Evolutionary conservation across 805 yeast genomes (phyloP).

Genomic region (Ogataea minuta): DNA sequence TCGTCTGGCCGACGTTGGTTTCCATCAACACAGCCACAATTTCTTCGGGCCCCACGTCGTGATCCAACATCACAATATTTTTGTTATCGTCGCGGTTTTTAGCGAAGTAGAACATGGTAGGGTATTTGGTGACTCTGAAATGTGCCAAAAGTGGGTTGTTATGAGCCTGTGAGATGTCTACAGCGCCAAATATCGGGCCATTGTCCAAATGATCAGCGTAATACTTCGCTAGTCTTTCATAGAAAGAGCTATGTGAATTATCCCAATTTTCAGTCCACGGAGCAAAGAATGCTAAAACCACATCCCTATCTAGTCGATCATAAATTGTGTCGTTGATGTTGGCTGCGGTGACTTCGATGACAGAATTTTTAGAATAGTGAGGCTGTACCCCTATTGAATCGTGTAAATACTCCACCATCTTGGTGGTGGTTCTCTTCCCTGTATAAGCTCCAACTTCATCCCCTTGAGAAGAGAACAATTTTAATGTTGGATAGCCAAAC

Average conservation of each 20-base stretch:
- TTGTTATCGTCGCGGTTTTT: constrained; percentile 16
- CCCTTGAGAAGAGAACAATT: constrained; percentile 43
- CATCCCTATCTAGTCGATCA: constrained; percentile 17
- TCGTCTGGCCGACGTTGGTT: constrained; percentile 30
- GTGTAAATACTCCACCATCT: constrained; percentile 32
- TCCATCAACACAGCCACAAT: constrained; percentile 30
- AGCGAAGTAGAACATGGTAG: constrained; percentile 32
- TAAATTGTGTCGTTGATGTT: constrained; percentile 20
- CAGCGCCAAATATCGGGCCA: constrained; percentile 27
- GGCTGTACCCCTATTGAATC: constrained; percentile 37
- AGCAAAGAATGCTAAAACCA: constrained; percentile 35
- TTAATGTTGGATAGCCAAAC: constrained; percentile 47
- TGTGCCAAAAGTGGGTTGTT: constrained; percentile 28
- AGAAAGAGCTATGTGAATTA: constrained; percentile 31
- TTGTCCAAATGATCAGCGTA: constrained; percentile 24
- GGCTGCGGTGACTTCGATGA: constrained; percentile 13
- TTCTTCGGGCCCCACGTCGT: constrained; percentile 27
- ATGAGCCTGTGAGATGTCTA: constrained; percentile 34
- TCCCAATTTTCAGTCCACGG: constrained; percentile 39
- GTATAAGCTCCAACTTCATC: constrained; percentile 39
- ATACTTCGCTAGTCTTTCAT: constrained; percentile 31
- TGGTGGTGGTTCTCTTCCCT: constrained; percentile 34
- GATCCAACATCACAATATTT: constrained; percentile 18
- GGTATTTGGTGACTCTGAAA: constrained; percentile 31
- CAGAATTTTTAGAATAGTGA: constrained; percentile 27